Conservation (phyloP, 345 rosid species). For the Corchorus capsularis region DNA sequence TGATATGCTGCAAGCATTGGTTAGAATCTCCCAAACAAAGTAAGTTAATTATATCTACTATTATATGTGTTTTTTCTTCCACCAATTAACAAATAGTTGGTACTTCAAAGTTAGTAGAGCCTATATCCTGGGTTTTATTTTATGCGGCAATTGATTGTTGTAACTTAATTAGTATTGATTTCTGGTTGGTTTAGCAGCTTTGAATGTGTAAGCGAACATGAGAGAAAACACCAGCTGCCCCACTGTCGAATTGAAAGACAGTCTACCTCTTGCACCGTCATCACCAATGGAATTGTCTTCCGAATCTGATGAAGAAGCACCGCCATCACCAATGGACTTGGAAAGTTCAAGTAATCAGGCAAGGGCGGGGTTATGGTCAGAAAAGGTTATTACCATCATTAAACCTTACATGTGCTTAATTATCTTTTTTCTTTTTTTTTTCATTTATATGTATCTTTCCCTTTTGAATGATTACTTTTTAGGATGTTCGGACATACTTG, state of each 20-base stretch:
- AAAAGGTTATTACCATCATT: too few species aligned
- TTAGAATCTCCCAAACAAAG: neutral
- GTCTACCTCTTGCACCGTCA: neutral
- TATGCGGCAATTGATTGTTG: too few species aligned
- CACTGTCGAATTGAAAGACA: neutral
- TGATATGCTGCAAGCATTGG: neutral
- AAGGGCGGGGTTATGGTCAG: neutral
- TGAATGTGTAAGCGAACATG: neutral
- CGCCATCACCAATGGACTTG: neutral
- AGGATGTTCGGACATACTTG: constrained; percentile 2
- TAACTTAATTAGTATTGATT: too few species aligned
- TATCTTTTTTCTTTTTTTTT: too few species aligned
- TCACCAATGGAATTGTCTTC: too few species aligned
- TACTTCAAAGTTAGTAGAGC: neutral
- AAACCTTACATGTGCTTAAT: too few species aligned
- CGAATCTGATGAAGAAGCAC: neutral
- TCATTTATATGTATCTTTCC: too few species aligned
- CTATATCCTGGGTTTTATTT: neutral
- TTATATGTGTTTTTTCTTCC: neutral
- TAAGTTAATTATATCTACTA: neutral
- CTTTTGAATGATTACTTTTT: too few species aligned
- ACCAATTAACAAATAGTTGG: neutral
- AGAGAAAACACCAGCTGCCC: neutral
- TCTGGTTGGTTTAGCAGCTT: too few species aligned
- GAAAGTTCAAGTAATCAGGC: too few species aligned